Conservation (phyloP, 805 yeast species). For the Candida oleophila region DNA sequence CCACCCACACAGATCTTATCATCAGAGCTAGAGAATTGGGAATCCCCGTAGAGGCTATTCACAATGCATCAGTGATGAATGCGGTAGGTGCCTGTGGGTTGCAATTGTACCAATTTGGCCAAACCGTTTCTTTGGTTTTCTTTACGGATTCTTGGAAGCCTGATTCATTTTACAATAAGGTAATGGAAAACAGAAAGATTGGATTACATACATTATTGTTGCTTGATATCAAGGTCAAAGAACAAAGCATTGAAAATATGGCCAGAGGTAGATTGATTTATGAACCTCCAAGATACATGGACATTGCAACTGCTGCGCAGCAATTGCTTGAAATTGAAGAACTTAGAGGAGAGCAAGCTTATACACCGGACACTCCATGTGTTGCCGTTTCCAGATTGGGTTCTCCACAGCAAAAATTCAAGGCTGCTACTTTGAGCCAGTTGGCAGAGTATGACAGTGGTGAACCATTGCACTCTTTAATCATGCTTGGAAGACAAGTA, state of each 20-base stretch:
- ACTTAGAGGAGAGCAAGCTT: constrained; percentile 69
- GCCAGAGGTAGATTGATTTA: constrained; percentile 88
- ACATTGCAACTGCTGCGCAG: constrained; percentile 81
- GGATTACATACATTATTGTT: constrained; percentile 90
- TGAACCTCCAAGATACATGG: constrained; percentile 98
- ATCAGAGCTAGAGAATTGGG: constrained; percentile 85
- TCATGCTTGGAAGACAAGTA: constrained; percentile 88
- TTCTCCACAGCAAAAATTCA: constrained; percentile 75
- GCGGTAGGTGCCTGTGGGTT: constrained; percentile 98
- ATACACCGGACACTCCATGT: constrained; percentile 85
- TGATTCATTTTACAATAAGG: constrained; percentile 87
- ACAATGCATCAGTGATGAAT: constrained; percentile 96
- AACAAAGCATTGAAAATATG: constrained; percentile 91
- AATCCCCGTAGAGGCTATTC: constrained; percentile 78
- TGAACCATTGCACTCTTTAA: constrained; percentile 88
- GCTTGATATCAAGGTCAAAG: constrained; percentile 93
- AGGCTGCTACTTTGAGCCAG: constrained; percentile 80
- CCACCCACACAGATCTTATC: constrained; percentile 94
- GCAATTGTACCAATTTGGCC: constrained; percentile 93
- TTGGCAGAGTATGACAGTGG: constrained; percentile 85
- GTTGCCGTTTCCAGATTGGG: constrained; percentile 92
- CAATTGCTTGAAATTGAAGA: constrained; percentile 90
- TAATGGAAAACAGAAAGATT: constrained; percentile 82
- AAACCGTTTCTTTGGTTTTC: constrained; percentile 94
- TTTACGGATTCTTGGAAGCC: constrained; percentile 97